These are phyloP conservation scores for Rhizomucor pusillus DNA, from an alignment of 371 early-diverging fungal species.

Conservation along the genomic window DNA sequence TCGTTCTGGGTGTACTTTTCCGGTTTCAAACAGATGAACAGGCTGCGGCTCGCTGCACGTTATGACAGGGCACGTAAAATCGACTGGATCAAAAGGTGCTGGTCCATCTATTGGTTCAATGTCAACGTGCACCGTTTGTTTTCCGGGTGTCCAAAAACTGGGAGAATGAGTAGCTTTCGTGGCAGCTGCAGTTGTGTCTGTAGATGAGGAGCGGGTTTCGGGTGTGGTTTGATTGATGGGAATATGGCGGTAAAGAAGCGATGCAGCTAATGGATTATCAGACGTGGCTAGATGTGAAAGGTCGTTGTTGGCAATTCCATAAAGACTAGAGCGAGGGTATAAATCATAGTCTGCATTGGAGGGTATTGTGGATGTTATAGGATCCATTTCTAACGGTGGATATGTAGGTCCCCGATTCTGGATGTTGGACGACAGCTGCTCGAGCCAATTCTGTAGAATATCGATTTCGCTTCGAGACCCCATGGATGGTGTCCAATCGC, in stretches of 20 bases:
- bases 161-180: not conserved
- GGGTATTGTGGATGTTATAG: too few relatives aligned
- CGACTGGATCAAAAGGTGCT: constrained; percentile 17
- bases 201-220: not conserved
- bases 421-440: constrained; percentile 44
- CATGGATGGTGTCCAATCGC: constrained; percentile 32
- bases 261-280: constrained; percentile 7
- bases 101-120: constrained; percentile 3
- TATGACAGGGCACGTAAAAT: constrained; percentile 9
- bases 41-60: constrained; percentile 13
- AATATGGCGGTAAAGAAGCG: constrained; percentile 1
- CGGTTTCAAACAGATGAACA: constrained; percentile 22
- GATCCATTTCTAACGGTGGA: too few relatives aligned
- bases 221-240: not conserved
- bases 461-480: constrained; percentile 38
- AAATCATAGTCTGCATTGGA: not conserved
- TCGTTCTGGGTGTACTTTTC: constrained; percentile 7
- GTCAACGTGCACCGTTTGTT: constrained; percentile 1
- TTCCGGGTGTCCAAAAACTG: constrained; percentile 14
- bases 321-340: not conserved
- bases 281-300: not conserved
- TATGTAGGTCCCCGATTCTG: constrained; percentile 15
- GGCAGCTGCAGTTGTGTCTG: not conserved
- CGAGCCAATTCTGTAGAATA: constrained; percentile 47
- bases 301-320: too few relatives aligned